Evolutionary conservation across 352 stramenopile species (phyloP), one percentile per base, ranked within the genome.

Genomic region (Aphanomyces invadans): DNA sequence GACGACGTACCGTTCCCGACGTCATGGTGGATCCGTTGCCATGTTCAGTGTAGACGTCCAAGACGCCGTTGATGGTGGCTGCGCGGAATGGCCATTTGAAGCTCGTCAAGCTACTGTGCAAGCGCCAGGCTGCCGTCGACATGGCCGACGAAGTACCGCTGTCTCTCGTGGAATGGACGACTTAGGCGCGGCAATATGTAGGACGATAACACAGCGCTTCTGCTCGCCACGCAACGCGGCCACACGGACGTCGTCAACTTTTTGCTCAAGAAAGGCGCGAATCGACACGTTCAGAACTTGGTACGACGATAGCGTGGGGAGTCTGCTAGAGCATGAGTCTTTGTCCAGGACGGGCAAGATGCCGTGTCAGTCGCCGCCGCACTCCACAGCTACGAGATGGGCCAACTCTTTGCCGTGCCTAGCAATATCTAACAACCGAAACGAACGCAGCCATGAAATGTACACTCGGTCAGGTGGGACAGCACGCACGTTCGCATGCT

Each of bases 181-280:
- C 11, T 64, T 11, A 62, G 38, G 9, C 38, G 17, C 9, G 9
- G 38, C 38, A 45, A 45, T 45, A 17, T 45, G 1, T 67, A 67
- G 60, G 60, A 67, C 33, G 60, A 67, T 33, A 67, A 67, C 32
- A 67, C 60, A 4, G 42, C 60, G 32, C 60, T 67, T 10, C n/a
- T 67, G 10, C 19, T 67, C n/a, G 60, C 60, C 10, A 67, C 48
- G 11, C 60, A 32, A 11, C 25, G 44, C 32, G 38, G 48, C 23
- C 39, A 57, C 29, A 49, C 38, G 19, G 60, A 67, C 33, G 60
- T 67, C 7, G 33, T 67, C 32, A 44, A 67, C 2, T 56, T 67
- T 38, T 42, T 67, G 38, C 48, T 67, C 39, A 67, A 67, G 2
- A 67, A 67, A 17, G 60, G 60, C 28, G 60, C 60, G n/a, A 67